phyloP scores from a whole-genome alignment of 73 alveolate species.

The Paramecium primaurelia region DNA sequence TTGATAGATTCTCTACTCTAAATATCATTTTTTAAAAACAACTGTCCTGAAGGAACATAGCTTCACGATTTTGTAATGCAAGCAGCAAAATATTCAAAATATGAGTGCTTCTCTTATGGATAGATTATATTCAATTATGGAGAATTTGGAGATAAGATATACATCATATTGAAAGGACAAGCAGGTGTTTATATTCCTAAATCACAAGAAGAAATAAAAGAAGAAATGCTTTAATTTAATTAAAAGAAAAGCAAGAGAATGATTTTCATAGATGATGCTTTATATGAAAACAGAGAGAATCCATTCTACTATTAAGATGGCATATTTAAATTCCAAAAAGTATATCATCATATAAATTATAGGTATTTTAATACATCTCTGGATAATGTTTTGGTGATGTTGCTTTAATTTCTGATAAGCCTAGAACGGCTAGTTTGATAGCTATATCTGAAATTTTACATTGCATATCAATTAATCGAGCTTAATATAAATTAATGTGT shows the following conservation, averaged over 20 bases:
- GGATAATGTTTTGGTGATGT: slow-evolving; percentile 48
- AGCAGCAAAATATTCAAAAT: not conserved
- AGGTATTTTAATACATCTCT: not conserved
- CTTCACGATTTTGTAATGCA: not conserved
- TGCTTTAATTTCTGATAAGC: not conserved
- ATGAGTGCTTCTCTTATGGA: not conserved
- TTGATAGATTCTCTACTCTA: not conserved
- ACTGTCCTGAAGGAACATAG: not conserved
- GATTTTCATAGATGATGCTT: not conserved
- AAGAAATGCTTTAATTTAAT: not conserved
- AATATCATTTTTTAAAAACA: not conserved
- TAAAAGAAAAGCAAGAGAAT: not conserved
- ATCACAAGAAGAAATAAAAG: not conserved
- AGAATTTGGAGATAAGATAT: slow-evolving; percentile 33
- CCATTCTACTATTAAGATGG: not conserved
- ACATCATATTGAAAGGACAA: not conserved
- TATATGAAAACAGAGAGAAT: not conserved
- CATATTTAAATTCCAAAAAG: not conserved
- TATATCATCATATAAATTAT: not conserved
- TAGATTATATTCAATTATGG: slow-evolving; percentile 16
- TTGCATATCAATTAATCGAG: not conserved
- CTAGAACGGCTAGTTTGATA: slow-evolving; percentile 24
- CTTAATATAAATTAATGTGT: not conserved
- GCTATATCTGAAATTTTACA: not conserved
- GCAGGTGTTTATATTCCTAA: slow-evolving; percentile 9